These are phyloP conservation scores for Isabelozyma rhagii DNA, from an alignment of 805 yeast genomes.

Conservation along the genomic window DNA sequence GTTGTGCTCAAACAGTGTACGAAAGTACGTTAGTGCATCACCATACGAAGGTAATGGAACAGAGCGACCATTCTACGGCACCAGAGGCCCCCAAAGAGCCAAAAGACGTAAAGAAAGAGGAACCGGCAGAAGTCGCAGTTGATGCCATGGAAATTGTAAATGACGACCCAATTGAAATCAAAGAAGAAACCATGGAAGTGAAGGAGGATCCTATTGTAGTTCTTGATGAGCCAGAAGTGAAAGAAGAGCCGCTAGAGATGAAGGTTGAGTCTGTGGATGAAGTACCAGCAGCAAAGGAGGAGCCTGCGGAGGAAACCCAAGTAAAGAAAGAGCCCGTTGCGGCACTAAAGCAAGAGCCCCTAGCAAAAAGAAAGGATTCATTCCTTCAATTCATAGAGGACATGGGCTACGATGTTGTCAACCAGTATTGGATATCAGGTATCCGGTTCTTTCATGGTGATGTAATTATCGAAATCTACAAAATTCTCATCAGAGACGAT, in stretches of 20 bases:
- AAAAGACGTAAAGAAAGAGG: not conserved
- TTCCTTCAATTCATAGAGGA: constrained; percentile 48
- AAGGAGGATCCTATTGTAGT: not conserved
- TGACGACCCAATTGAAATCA: constrained; percentile 1
- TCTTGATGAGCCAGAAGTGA: not conserved
- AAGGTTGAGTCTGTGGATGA: not conserved
- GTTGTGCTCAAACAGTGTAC: constrained; percentile 62
- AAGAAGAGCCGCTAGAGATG: not conserved
- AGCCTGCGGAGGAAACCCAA: not conserved
- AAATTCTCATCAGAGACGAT: constrained; percentile 39
- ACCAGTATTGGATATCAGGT: constrained; percentile 62
- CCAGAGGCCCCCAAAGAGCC: not conserved
- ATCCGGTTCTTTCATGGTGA: constrained; percentile 58
- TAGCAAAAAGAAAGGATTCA: constrained; percentile 24
- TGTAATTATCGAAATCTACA: constrained; percentile 57
- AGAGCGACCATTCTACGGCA: not conserved
- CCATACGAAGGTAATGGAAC: constrained; percentile 31
- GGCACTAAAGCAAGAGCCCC: not conserved
- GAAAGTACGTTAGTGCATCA: constrained; percentile 55
- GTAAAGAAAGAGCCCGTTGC: constrained; percentile 1
- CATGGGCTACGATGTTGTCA: constrained; percentile 67
- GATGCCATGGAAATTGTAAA: constrained; percentile 2
- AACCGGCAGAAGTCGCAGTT: constrained; percentile 1
- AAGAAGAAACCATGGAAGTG: not conserved
- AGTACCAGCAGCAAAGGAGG: not conserved